Evolutionary conservation across 495 filamentous ascomycete genomes (phyloP), one percentile per base, ranked within the genome.

Genomic region (Hyaloscypha variabilis): DNA sequence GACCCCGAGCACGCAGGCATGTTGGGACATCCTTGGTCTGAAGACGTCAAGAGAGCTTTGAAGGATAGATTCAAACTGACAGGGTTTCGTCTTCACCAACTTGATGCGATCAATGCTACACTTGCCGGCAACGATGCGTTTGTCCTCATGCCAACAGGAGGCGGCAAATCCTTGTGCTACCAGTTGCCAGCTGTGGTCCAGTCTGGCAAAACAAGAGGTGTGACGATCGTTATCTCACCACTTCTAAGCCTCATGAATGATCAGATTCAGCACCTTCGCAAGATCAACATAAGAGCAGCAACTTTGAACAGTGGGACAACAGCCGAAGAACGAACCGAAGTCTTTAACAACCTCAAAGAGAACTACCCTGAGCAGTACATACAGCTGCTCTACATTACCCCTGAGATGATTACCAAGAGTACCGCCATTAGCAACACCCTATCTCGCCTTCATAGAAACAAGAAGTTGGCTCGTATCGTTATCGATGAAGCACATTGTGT

Each of bases 401-500:
- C 95, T 0, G 95, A 99, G 75, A 98, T 98, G 96, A 82, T 98
- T 30, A 91, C 81, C 72, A 96, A 91, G 69, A 97, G 85, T 72
- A 72, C 81, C 53, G 69, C 71, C 4, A 85, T 97, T 73, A 74
- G 86, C 46, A 80, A 78, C 60, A 81, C 79, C 8, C 77, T 99
- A 26, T 73, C 83, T 42, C 75, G 77, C 8, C 83, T 99, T 23
- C 82, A 95, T 66, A 67, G 67, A 21, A 85, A 85, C 29, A 76
- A 81, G 8, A 90, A 85, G 64, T 85, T 99, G 14, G 95, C 95
- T 11, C 87, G 95, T 39, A 86, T 99, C 58, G 96, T 98, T 34
- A 95, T 99, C 55, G 95, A 99, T 67, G 95, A 99, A 76, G 95
- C 95, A 19, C 95, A 99, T 74, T 99, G 95, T 74, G 94, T 99